Conservation (phyloP, 768 basidiomycete species). For the Leccinum incarnatum region DNA sequence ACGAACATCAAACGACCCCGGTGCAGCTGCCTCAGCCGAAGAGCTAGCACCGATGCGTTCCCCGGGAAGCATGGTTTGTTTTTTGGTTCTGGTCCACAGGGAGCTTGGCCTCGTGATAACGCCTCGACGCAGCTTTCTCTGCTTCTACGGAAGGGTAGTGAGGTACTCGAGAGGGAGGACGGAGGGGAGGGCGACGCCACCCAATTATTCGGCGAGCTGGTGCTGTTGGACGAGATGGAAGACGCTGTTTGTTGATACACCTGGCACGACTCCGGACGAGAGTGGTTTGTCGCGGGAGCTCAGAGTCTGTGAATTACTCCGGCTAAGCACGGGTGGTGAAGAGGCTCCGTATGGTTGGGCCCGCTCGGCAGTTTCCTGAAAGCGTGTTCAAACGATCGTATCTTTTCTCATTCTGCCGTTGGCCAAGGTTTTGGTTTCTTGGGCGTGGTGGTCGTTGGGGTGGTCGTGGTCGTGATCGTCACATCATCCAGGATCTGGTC, state of each 20-base stretch:
- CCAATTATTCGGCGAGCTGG: slow-evolving; percentile 22
- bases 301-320: slow-evolving; percentile 15
- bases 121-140: slow-evolving; percentile 67
- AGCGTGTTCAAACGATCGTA: slow-evolving; percentile 64
- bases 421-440: slow-evolving; percentile 43
- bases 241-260: slow-evolving; percentile 45
- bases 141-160: slow-evolving; percentile 64
- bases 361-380: slow-evolving; percentile 55
- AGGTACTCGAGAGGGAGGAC: slow-evolving; percentile 33
- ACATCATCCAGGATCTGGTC: slow-evolving; percentile 6
- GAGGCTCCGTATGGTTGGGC: slow-evolving; percentile 46
- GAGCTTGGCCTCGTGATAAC: slow-evolving; percentile 68
- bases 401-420: slow-evolving; percentile 76
- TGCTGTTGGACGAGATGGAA: slow-evolving; percentile 29
- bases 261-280: slow-evolving; percentile 10
- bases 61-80: slow-evolving; percentile 22
- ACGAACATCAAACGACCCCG: slow-evolving; percentile 61
- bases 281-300: slow-evolving; percentile 7
- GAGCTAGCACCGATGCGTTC: slow-evolving; percentile 19
- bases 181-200: slow-evolving; percentile 30
- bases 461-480: not conserved
- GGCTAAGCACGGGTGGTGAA: slow-evolving; percentile 25
- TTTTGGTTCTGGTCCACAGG: slow-evolving; percentile 64
- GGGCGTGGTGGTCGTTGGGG: not conserved
- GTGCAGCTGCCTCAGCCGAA: slow-evolving; percentile 32